Evolutionary conservation across 805 yeast genomes (phyloP).

Genomic region (Wickerhamomyces alni): DNA sequence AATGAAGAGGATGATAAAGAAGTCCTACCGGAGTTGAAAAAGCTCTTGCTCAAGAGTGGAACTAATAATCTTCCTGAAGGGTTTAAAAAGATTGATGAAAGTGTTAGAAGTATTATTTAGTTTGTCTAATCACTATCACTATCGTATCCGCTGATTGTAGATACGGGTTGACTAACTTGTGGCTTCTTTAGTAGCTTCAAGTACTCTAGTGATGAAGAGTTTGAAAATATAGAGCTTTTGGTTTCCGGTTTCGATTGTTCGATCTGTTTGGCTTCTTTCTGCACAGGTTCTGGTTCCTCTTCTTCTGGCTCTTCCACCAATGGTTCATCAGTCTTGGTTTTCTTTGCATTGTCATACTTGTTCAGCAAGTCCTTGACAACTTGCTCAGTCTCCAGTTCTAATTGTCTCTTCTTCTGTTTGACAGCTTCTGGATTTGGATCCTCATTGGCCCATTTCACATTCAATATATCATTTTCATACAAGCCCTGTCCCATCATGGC

Average conservation of each 20-base stretch:
- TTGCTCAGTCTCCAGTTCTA: constrained; percentile 21
- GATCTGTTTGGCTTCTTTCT: constrained; percentile 12
- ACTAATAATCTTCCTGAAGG: constrained; percentile 17
- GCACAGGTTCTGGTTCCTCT: constrained; percentile 20
- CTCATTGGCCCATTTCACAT: constrained; percentile 83
- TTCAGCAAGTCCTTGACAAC: constrained; percentile 41
- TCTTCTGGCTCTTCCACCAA: constrained; percentile 23
- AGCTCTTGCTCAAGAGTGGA: constrained; percentile 16
- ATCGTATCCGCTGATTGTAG: constrained; percentile 1
- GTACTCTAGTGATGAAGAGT: constrained; percentile 5
- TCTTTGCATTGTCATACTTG: constrained; percentile 24
- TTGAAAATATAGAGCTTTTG: constrained; percentile 1
- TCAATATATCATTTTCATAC: constrained; percentile 58
- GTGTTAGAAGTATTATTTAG: constrained; percentile 6
- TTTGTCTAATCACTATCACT: constrained; percentile 6
- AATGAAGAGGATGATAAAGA: constrained; percentile 65
- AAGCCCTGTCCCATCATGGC: constrained; percentile 85
- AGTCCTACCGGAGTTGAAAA: constrained; percentile 16
- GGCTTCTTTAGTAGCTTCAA: constrained; percentile 6
- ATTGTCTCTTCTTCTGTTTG: constrained; percentile 35
- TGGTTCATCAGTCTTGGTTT: constrained; percentile 6
- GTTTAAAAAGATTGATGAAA: constrained; percentile 11
- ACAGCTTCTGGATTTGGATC: constrained; percentile 72
- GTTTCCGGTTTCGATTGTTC: constrained; percentile 9
- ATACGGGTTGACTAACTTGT: neutral